phyloP scores from a whole-genome alignment of 1,139 yeast species.

The Diutina pseudorugosa region DNA sequence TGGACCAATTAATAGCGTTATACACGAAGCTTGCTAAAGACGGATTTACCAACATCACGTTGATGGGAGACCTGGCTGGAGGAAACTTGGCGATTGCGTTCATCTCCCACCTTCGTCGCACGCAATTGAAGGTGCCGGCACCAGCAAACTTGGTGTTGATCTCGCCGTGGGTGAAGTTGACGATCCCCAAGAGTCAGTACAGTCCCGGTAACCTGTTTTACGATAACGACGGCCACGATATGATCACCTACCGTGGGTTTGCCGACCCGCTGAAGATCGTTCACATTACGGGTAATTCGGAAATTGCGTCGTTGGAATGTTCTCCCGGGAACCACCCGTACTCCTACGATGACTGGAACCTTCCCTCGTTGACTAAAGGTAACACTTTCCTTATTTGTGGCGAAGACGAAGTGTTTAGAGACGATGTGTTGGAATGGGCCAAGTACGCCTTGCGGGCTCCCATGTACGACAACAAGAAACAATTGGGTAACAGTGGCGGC shows the following conservation, averaged over 20 bases:
- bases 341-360: conserved; percentile 9
- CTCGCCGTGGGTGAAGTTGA: conserved; percentile 29
- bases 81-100: conserved; percentile 23
- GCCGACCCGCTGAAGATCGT: conserved; percentile 6
- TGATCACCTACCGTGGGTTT: conserved; percentile 13
- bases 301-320: conserved; percentile 9
- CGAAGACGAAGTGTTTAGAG: conserved; percentile 33
- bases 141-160: conserved; percentile 23
- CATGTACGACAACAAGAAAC: conserved; percentile 11
- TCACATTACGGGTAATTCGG: conserved; percentile 10
- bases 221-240: conserved; percentile 22
- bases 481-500: conserved; percentile 5
- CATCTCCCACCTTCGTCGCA: conserved; percentile 11
- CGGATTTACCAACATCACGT: not conserved
- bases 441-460: conserved; percentile 21
- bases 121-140: not conserved
- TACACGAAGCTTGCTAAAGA: not conserved
- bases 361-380: not conserved
- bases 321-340: conserved; percentile 13
- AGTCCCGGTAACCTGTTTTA: conserved; percentile 18
- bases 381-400: conserved; percentile 22
- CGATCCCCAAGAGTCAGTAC: conserved; percentile 14
- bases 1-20: not conserved
- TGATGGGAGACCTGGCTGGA: conserved; percentile 32
- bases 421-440: conserved; percentile 27